Evolutionary conservation across 2,329 filamentous ascomycete genomes (phyloP).

Genomic region (Cyanodermella asteris): DNA sequence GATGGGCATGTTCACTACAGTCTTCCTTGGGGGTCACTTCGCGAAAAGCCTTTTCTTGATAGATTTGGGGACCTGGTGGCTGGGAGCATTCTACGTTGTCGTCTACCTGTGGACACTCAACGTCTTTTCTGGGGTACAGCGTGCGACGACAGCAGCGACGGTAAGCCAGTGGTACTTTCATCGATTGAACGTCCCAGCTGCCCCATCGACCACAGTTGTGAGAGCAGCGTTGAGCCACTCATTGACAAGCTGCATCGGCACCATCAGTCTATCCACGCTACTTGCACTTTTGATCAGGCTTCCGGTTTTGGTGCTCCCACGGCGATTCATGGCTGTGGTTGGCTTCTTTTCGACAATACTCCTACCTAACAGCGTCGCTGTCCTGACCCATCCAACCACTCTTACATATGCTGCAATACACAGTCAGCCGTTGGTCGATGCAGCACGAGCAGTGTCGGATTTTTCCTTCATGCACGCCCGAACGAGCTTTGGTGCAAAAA

Average conservation of each 20-base stretch:
- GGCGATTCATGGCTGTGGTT: constrained; percentile 45
- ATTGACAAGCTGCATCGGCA: constrained; percentile 70
- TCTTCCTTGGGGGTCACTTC: constrained; percentile 84
- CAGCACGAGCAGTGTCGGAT: constrained; percentile 58
- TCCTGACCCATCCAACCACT: constrained; percentile 74
- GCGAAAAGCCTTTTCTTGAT: constrained; percentile 51
- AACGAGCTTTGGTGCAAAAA: no score
- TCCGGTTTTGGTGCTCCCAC: constrained; percentile 64
- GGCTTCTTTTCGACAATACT: constrained; percentile 56
- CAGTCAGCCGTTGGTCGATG: constrained; percentile 56
- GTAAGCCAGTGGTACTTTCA: constrained; percentile 99
- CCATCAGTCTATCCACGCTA: constrained; percentile 71
- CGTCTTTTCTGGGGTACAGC: constrained; percentile 70
- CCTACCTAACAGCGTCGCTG: constrained; percentile 64
- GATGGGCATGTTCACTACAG: constrained; percentile 87
- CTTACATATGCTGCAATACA: constrained; percentile 89
- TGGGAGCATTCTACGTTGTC: constrained; percentile 76
- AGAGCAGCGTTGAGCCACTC: constrained; percentile 64
- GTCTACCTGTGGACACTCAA: constrained; percentile 92
- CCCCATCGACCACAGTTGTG: constrained; percentile 62
- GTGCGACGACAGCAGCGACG: constrained; percentile 77
- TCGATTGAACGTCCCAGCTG: constrained; percentile 56
- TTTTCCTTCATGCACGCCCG: constrained; percentile 59
- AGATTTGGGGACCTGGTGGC: constrained; percentile 77
- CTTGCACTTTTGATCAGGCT: constrained; percentile 61